These are phyloP conservation scores for Cryptococcus neoformans DNA, from an alignment of 1,284 basidiomycete genomes.

Conservation along the genomic window DNA sequence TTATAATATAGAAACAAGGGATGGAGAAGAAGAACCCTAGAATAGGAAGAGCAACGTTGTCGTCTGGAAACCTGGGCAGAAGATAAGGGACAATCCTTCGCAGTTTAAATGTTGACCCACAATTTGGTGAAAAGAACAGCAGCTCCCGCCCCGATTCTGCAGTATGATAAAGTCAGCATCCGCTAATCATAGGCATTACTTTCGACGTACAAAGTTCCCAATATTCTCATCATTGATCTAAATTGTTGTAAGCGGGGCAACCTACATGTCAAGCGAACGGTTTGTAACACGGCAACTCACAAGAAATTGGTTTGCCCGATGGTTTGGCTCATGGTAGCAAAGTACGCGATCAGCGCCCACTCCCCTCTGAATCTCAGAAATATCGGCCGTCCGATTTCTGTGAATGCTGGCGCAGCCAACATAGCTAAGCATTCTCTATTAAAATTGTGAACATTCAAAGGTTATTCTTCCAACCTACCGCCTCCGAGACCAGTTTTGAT, in stretches of 20 bases:
- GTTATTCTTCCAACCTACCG: constrained; percentile 18
- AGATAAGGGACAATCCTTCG: not conserved
- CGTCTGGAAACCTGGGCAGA: constrained; percentile 61
- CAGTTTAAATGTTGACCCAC: constrained; percentile 10
- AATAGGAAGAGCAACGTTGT: constrained; percentile 68
- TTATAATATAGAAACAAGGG: constrained; percentile 90
- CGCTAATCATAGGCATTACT: not conserved
- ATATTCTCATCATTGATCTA: constrained; percentile 60
- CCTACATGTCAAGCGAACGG: not conserved
- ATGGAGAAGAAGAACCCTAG: constrained; percentile 88
- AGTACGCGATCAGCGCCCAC: constrained; percentile 92
- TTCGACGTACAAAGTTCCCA: constrained; percentile 70
- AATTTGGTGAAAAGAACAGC: constrained; percentile 68
- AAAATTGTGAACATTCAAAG: not conserved
- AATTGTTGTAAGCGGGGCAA: not conserved
- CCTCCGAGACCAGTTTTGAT: constrained; percentile 68
- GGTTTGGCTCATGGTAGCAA: constrained; percentile 84
- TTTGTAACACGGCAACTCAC: constrained; percentile 52
- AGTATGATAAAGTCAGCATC: constrained; percentile 8
- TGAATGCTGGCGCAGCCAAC: constrained; percentile 80
- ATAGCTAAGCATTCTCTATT: constrained; percentile 54
- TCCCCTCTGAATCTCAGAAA: constrained; percentile 82
- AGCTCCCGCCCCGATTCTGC: constrained; percentile 70
- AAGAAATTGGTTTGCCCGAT: constrained; percentile 77
- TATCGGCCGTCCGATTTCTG: constrained; percentile 67